Evolutionary conservation across 2,329 filamentous ascomycete genomes (phyloP).

Genomic region (Lachnellula suecica): DNA sequence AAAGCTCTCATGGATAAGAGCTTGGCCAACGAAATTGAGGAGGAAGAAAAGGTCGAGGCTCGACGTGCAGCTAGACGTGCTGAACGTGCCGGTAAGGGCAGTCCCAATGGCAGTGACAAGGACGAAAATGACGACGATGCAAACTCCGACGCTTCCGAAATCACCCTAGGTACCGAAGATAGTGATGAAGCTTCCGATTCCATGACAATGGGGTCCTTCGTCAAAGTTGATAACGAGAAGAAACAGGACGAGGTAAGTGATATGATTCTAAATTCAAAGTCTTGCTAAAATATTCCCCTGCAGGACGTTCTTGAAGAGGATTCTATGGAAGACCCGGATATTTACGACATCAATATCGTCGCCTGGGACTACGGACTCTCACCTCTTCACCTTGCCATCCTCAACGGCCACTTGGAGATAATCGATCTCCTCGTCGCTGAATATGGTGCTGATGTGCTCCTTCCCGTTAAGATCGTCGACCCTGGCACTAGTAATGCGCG

Average conservation of each 20-base stretch:
- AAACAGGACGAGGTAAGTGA: slow-evolving; percentile 44
- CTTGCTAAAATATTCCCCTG: slow-evolving; percentile 7
- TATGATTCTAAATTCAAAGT: too few species aligned
- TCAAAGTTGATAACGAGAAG: slow-evolving; percentile 58
- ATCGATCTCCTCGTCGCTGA: slow-evolving; percentile 69
- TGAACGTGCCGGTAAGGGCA: slow-evolving; percentile 2
- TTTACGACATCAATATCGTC: slow-evolving; percentile 76
- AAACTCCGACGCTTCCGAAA: slow-evolving; percentile 34
- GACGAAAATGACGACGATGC: slow-evolving; percentile 37
- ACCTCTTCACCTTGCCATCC: slow-evolving; percentile 76
- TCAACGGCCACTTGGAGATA: slow-evolving; percentile 67
- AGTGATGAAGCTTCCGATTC: slow-evolving; percentile 38
- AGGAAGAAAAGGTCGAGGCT: slow-evolving; percentile 56
- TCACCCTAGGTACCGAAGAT: slow-evolving; percentile 26
- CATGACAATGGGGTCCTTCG: slow-evolving; percentile 69
- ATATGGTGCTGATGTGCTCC: slow-evolving; percentile 74
- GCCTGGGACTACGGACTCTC: slow-evolving; percentile 77
- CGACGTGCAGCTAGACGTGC: slow-evolving; percentile 31
- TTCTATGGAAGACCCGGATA: slow-evolving; percentile 68
- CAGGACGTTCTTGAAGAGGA: slow-evolving; percentile 51
- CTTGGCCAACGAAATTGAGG: slow-evolving; percentile 68
- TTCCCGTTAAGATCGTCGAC: slow-evolving; percentile 62
- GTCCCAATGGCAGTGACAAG: not conserved
- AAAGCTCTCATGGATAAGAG: slow-evolving; percentile 73
- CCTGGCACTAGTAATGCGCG: slow-evolving; percentile 39